phyloP scores from a whole-genome alignment of 106 monocot species.

The Chionographis japonica region DNA sequence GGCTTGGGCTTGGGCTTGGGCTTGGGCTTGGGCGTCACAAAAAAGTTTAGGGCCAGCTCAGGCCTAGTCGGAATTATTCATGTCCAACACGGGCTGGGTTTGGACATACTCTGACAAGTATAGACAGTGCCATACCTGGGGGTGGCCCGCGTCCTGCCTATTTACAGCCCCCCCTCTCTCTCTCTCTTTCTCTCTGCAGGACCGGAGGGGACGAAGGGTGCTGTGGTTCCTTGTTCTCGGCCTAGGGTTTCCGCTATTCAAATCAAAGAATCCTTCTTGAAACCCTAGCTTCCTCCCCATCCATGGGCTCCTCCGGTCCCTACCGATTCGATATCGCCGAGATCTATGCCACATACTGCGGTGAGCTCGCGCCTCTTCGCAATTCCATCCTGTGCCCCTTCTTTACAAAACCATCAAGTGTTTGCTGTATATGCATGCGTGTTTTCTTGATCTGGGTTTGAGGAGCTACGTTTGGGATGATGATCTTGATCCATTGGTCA shows the following conservation, averaged over 20 bases:
- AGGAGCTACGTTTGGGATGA: too few relatives aligned
- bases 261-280: neutral
- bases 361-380: constrained; percentile 8
- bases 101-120: too few relatives aligned
- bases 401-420: neutral
- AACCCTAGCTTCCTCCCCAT: neutral
- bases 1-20: too few relatives aligned
- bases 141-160: too few relatives aligned
- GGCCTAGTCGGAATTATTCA: too few relatives aligned
- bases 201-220: neutral
- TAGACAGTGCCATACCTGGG: too few relatives aligned
- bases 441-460: neutral
- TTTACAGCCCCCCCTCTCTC: too few relatives aligned
- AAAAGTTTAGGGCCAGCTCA: too few relatives aligned
- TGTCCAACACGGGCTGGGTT: too few relatives aligned
- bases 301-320: constrained; percentile 7
- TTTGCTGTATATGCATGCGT: neutral
- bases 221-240: neutral
- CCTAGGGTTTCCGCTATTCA: constrained; percentile 4
- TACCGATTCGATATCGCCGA: constrained; percentile 19
- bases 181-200: neutral
- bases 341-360: constrained; percentile 26
- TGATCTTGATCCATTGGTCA: too few relatives aligned
- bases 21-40: too few relatives aligned
- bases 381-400: neutral